Evolutionary conservation across 2,329 filamentous ascomycete species (phyloP), one percentile per base, ranked within the genome.

Genomic region (Microthyrium microscopicum): DNA sequence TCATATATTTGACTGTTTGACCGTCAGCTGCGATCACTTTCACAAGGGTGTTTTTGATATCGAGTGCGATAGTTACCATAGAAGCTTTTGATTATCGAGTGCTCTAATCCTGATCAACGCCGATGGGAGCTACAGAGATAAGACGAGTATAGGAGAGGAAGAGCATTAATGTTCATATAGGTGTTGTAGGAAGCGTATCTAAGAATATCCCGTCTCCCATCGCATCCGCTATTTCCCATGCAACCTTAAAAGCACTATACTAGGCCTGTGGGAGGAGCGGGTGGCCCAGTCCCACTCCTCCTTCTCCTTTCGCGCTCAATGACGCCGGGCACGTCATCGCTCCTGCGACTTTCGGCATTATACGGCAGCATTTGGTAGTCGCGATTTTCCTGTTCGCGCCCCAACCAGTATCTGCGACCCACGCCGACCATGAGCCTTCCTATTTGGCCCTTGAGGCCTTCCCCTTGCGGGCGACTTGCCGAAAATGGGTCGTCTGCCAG

Each of bases 361-460:
- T 68, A 67, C 41, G 66, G 63, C 42, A 74, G 61, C 7, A 64
- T 68, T 29, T 68, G 64, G 80, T 80, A 89, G 39, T 73, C 72
- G 31, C 74, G 54, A 37, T 69, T 62, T 39, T 64, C 70, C 36
- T 70, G 58, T 33, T 70, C 70, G 39, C 58, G 55, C 20, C 78
- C 79, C 12, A 92, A 61, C 84, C 85, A 94, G 58, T 91, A 94
- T 37, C 64, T 66, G 42, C 69, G 70, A 25, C 78, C 78, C 17
- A 82, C 62, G 7, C 66, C 66, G 19, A 92, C 65, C 79, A 94
- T 80, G 20, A 68, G 49, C 33, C 85, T 68, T n/a, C 84, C 85
- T 8, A 91, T 48, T 46, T 71, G 74, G 21, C 84, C 85, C 51
- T 68, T 68, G 70, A 79, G 84, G 13, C 84, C 84, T 40, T 77